Percentiles rank a stretch among this genome's conserved stretches.
Evolutionary conservation across 495 filamentous ascomycete genomes (phyloP).

Genomic region (Evansstolkia leycettana): DNA sequence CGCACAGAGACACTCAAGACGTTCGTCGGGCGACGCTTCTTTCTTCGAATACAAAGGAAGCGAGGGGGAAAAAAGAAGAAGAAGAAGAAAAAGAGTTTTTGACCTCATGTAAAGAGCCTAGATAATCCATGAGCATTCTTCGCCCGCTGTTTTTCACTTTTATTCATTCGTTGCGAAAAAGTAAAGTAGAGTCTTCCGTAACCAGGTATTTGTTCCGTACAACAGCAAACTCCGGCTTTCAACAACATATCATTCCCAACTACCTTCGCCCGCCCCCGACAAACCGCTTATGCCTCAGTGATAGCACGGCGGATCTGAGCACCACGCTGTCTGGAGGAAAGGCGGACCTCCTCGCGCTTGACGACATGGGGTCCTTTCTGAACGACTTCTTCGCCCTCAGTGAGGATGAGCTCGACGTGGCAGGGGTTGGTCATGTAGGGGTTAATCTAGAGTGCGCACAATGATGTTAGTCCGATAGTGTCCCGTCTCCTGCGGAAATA

Average conservation of each 20-base stretch:
- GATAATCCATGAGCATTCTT: neutral
- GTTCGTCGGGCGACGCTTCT: too few species aligned
- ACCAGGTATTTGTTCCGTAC: constrained; percentile 32
- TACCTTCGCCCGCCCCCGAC: constrained; percentile 13
- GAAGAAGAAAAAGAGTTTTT: too few species aligned
- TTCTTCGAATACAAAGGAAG: too few species aligned
- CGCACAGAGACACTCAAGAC: too few species aligned
- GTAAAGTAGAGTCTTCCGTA: constrained; percentile 23
- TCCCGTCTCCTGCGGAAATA: too few species aligned
- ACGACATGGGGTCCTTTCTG: constrained; percentile 59
- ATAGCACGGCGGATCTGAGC: constrained; percentile 66
- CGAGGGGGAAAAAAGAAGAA: too few species aligned
- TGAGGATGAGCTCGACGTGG: constrained; percentile 99
- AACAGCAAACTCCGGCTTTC: constrained; percentile 24
- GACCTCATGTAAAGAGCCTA: too few species aligned
- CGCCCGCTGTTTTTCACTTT: constrained; percentile 17
- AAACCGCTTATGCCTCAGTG: constrained; percentile 54
- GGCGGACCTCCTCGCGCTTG: constrained; percentile 44
- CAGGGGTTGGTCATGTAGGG: constrained; percentile 99
- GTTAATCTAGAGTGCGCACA: constrained; percentile 62
- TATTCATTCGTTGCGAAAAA: constrained; percentile 15
- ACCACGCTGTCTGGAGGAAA: constrained; percentile 84
- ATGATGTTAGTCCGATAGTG: constrained; percentile 3
- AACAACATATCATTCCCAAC: constrained; percentile 7
- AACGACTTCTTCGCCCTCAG: constrained; percentile 78